Conservation (phyloP, 305 asterid species). For the Plantago lanceolata region DNA sequence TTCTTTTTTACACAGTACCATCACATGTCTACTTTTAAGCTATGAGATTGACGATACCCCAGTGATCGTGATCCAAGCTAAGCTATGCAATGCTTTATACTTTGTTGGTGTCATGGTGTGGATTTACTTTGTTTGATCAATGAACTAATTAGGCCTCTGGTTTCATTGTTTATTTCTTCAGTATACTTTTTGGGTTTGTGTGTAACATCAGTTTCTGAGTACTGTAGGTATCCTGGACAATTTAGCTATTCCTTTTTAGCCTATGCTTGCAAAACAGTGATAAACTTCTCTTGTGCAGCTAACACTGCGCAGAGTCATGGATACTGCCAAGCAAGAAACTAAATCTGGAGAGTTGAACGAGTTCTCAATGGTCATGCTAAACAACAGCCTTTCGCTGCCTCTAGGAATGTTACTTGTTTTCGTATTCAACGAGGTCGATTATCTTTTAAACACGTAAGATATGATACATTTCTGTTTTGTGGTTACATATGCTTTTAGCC, state of each 20-base stretch:
- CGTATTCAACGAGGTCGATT: slow-evolving; percentile 63
- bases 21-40: background rate
- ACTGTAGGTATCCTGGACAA: slow-evolving; percentile 14
- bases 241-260: slow-evolving; percentile 5
- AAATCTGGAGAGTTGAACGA: slow-evolving; percentile 74
- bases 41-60: background rate
- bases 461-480: slow-evolving; percentile 14
- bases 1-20: background rate
- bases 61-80: background rate
- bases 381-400: slow-evolving; percentile 76
- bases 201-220: background rate
- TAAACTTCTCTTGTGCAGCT: slow-evolving; percentile 43
- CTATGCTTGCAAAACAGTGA: slow-evolving; percentile 2
- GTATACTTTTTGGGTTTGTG: background rate
- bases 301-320: slow-evolving; percentile 80
- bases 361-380: slow-evolving; percentile 85
- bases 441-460: slow-evolving; percentile 75
- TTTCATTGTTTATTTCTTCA: slow-evolving; percentile 2
- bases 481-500: slow-evolving; percentile 7
- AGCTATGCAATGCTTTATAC: background rate
- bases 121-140: background rate
- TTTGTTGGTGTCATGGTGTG: background rate
- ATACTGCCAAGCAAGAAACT: slow-evolving; percentile 85
- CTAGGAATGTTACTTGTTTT: slow-evolving; percentile 56
- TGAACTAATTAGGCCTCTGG: background rate